A percentile compares a stretch with the other conserved stretches of the same genome.
phyloP scores from a whole-genome alignment of 805 yeast genomes.

The Metschnikowia lochheadii region DNA sequence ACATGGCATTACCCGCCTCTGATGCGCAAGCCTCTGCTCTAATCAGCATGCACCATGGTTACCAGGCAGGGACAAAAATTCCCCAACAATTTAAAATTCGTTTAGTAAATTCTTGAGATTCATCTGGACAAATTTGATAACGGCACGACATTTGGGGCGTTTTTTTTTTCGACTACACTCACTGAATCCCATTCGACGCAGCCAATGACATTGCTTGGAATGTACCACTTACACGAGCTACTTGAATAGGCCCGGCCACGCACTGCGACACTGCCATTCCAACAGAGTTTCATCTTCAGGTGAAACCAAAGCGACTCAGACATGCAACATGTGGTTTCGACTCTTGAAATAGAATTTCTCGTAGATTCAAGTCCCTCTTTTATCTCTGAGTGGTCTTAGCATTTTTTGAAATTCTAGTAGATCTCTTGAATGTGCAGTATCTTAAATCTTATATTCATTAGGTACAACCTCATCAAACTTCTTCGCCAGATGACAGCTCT shows the following conservation, averaged over 20 bases:
- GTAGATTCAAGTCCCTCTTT: no score
- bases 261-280: neutral
- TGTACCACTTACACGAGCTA: neutral
- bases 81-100: neutral
- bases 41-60: neutral
- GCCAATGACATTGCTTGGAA: neutral
- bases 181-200: neutral
- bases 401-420: neutral
- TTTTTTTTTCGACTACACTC: neutral
- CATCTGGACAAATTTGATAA: no score
- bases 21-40: neutral
- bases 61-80: neutral
- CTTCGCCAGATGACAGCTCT: neutral
- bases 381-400: no score
- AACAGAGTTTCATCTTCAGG: neutral
- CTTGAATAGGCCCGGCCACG: neutral
- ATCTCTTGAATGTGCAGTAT: no score
- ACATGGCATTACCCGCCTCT: conserved; percentile 4
- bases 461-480: neutral
- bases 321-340: neutral
- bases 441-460: neutral
- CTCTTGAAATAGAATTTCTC: no score
- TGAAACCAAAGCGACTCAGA: neutral
- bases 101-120: no score
- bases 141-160: no score